Conservation (phyloP, 2,329 filamentous ascomycete genomes). For the Lecanicillium sp. region DNA sequence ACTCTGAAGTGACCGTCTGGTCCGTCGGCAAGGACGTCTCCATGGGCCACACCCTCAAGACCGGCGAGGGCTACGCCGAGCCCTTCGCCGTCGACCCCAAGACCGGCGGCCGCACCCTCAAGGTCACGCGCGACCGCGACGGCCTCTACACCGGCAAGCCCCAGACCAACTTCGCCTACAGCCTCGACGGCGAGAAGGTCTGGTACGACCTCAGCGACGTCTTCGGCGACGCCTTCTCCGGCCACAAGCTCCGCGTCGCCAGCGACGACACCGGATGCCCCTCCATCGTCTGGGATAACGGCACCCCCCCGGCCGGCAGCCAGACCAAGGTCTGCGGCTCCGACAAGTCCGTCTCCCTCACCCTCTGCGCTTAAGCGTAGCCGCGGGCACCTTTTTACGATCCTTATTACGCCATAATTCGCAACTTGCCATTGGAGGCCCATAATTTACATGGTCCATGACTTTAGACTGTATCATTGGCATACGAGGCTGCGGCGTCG, state of each 20-base stretch:
- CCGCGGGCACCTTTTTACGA: too few species aligned
- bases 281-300: constrained; percentile 30
- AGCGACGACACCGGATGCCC: constrained; percentile 28
- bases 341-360: constrained; percentile 28
- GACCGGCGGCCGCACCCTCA: constrained; percentile 34
- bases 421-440: too few species aligned
- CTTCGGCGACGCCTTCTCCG: constrained; percentile 34
- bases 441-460: too few species aligned
- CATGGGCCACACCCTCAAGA: constrained; percentile 21
- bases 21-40: constrained; percentile 30
- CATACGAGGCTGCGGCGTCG: too few species aligned
- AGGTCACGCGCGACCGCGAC: constrained; percentile 29
- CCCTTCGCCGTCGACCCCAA: constrained; percentile 29
- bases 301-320: constrained; percentile 29
- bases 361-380: constrained; percentile 27
- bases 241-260: constrained; percentile 26
- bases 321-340: constrained; percentile 33
- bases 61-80: constrained; percentile 28
- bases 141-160: constrained; percentile 35
- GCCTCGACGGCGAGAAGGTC: constrained; percentile 27
- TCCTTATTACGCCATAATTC: neutral
- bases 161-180: constrained; percentile 36
- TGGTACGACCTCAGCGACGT: constrained; percentile 37
- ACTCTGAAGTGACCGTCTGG: constrained; percentile 30
- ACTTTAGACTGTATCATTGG: too few species aligned